A percentile compares a stretch with the other conserved stretches of the same genome.
phyloP scores from a whole-genome alignment of 371 early-diverging fungal species.

The Fennellomyces sp. region DNA sequence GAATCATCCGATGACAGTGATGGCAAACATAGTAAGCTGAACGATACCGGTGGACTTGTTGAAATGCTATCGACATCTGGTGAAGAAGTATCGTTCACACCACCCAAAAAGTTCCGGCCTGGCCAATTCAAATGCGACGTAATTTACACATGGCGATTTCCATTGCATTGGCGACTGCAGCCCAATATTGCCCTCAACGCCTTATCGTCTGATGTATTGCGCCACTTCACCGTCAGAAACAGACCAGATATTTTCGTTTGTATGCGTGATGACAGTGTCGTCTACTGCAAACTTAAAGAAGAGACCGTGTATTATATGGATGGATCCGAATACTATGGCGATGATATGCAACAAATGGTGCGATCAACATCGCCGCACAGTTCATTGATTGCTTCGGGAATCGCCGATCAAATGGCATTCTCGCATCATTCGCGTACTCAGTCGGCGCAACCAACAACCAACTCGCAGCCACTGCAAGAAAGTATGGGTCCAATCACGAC shows the following conservation, averaged over 20 bases:
- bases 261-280: constrained; percentile 53
- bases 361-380: neutral
- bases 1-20: constrained; percentile 57
- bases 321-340: neutral
- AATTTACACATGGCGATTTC: constrained; percentile 64
- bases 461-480: neutral
- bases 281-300: constrained; percentile 69
- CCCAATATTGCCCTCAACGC: constrained; percentile 67
- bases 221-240: constrained; percentile 72
- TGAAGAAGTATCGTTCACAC: constrained; percentile 37
- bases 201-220: constrained; percentile 55
- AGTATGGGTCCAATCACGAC: neutral
- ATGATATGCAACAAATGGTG: neutral
- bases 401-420: neutral
- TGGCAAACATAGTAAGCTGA: constrained; percentile 11
- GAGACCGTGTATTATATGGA: constrained; percentile 11
- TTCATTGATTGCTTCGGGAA: neutral
- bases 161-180: constrained; percentile 78
- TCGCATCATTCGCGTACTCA: constrained; percentile 17
- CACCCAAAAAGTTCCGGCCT: constrained; percentile 44
- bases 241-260: constrained; percentile 76
- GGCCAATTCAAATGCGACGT: constrained; percentile 79
- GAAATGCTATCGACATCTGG: constrained; percentile 47
- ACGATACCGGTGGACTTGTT: constrained; percentile 15
- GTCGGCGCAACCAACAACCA: constrained; percentile 18